Conservation (phyloP, 1,284 basidiomycete genomes). For the Xerocomus amazonicus region DNA sequence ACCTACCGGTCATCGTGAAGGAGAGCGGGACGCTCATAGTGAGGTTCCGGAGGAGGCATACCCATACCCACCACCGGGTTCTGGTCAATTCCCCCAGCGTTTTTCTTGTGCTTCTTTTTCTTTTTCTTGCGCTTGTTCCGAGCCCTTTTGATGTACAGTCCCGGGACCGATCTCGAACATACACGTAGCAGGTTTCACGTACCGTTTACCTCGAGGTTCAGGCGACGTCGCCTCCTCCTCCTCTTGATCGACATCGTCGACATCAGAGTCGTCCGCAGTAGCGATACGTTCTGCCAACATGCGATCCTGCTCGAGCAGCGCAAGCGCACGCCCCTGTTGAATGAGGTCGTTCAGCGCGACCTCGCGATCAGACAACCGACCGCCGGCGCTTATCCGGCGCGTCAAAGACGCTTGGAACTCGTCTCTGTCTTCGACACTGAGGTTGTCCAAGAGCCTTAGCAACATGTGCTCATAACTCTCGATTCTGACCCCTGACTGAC, state of each 20-base stretch:
- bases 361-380: constrained; percentile 22
- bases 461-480: constrained; percentile 25
- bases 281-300: constrained; percentile 20
- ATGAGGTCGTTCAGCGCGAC: constrained; percentile 27
- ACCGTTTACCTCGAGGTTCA: constrained; percentile 6
- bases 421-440: constrained; percentile 21
- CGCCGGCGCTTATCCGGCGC: constrained; percentile 4
- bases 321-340: constrained; percentile 23
- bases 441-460: constrained; percentile 14
- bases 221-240: background rate
- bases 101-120: background rate
- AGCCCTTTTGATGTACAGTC: background rate
- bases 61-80: background rate
- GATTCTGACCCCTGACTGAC: background rate
- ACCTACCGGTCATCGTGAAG: background rate
- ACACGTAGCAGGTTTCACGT: background rate
- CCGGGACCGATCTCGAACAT: background rate
- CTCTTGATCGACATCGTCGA: background rate
- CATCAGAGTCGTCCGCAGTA: constrained; percentile 10
- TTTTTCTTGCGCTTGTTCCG: background rate
- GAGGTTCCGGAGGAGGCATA: background rate
- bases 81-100: background rate
- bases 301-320: constrained; percentile 18
- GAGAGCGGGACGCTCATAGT: background rate
- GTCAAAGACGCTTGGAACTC: constrained; percentile 15